Base-by-base conservation (phyloP, 768 basidiomycete genomes). In the Naganishia vaughanmartiniae region DNA sequence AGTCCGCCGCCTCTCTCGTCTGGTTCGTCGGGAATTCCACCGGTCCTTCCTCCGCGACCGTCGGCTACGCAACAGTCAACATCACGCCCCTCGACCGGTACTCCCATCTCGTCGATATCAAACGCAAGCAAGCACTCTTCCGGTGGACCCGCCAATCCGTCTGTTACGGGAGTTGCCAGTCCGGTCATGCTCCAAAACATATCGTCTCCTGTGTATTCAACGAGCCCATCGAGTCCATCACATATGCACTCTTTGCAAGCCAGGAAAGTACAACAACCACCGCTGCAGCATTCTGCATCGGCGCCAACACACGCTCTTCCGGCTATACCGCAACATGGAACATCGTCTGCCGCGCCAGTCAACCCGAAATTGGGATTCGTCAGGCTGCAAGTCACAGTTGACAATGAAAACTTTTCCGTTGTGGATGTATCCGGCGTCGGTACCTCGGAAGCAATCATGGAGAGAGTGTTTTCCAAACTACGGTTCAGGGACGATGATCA, bases 401-500 rank as follows among this genome's bases (percentile, higher is more conserved):
- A 81, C 63, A 79, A 79, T 69, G 80, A 81, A 53, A 73, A 78
- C 31, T 81, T 81, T 68, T 73, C 75, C 5, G 67, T 78, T 14
- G 80, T 81, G 31, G 80, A 81, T 70, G 78, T 81, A 21, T 76
- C 79, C 9, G 76, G 76, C 1, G 76, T 78, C 42, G 54, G 75
- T n/a, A 76, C 74, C 26, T 70, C 76, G 5, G 78, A 78, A 48
- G 79, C 74, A 15, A 81, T 81, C 45, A 72, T 75, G 70, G 80
- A 81, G 28, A 73, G 75, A 42, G 74, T 79, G 0, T 79, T 81
- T 55, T 76, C 78, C 42, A 78, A 78, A 78, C 70, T 82, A 21
- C 79, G 79, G 15, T 79, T 97, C 53, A 84, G 85, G 45, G 91
- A 92, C 76, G 93, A 94, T 70, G 91, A 95, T 69, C 88, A 90